Evolutionary conservation across 2,329 filamentous ascomycete genomes (phyloP).

Genomic region (Zymoseptoria brevis): DNA sequence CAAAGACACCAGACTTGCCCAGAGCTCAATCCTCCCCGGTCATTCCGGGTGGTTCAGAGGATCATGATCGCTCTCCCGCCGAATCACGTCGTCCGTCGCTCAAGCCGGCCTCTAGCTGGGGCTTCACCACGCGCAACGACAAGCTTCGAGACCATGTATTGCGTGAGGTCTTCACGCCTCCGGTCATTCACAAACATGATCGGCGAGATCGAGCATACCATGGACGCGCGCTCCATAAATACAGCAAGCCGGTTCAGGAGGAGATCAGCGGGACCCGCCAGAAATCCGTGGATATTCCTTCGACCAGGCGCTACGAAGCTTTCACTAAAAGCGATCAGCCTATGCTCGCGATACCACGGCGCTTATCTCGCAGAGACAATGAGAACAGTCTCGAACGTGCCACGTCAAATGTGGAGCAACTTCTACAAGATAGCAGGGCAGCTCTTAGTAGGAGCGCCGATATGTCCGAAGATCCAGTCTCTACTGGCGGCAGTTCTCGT

Average conservation of each 20-base stretch:
- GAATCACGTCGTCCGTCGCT: conserved; percentile 32
- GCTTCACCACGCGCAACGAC: conserved; percentile 84
- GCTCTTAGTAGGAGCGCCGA: conserved; percentile 27
- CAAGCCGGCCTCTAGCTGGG: conserved; percentile 59
- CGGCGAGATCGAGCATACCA: conserved; percentile 61
- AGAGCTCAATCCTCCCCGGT: conserved; percentile 19
- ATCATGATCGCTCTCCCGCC: not conserved
- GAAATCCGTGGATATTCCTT: conserved; percentile 7
- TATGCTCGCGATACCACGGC: not conserved
- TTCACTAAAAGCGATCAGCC: not conserved
- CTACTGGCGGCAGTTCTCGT: conserved; percentile 1
- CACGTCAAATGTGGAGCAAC: conserved; percentile 18
- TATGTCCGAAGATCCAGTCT: conserved; percentile 6
- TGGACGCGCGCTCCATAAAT: conserved; percentile 46
- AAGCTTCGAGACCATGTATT: conserved; percentile 83
- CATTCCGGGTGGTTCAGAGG: not conserved
- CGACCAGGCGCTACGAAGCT: not conserved
- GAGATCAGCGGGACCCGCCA: conserved; percentile 24
- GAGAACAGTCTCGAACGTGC: conserved; percentile 11
- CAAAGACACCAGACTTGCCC: conserved; percentile 27
- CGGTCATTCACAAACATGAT: conserved; percentile 72
- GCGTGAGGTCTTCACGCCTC: conserved; percentile 81
- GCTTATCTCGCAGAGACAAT: not conserved
- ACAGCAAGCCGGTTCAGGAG: conserved; percentile 24
- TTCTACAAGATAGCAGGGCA: conserved; percentile 13